Evolutionary conservation across 805 yeast species (phyloP).

Genomic region (Kodamaea kaohsiungensis): DNA sequence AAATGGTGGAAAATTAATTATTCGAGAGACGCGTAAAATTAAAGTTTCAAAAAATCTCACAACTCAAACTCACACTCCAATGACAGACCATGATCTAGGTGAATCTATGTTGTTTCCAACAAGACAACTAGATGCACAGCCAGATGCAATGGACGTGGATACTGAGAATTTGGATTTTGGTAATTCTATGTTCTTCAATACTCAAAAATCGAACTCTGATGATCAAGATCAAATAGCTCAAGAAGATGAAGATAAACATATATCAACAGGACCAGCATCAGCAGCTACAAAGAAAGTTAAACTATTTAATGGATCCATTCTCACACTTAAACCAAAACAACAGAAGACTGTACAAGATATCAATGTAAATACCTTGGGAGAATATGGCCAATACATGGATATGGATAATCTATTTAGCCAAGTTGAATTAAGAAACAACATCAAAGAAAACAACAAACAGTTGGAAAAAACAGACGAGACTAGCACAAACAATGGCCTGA

Average conservation of each 20-base stretch:
- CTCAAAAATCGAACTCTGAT: neutral
- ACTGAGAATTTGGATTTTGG: neutral
- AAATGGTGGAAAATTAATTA: too few relatives aligned
- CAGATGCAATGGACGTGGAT: neutral
- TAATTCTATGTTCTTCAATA: neutral
- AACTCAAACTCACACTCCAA: neutral
- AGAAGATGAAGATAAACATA: neutral
- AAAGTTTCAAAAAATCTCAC: neutral
- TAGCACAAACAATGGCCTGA: neutral
- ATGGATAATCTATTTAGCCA: constrained; percentile 15
- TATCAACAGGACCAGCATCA: constrained; percentile 2
- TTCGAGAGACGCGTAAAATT: neutral
- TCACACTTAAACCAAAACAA: constrained; percentile 12
- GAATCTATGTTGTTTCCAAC: constrained; percentile 3
- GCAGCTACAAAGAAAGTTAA: constrained; percentile 11
- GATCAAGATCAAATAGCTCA: neutral
- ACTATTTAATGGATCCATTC: constrained; percentile 11
- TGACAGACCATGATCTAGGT: constrained; percentile 2
- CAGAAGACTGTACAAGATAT: constrained; percentile 6
- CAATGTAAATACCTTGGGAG: constrained; percentile 1
- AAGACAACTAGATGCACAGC: neutral
- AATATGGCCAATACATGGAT: constrained; percentile 12
- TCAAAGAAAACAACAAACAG: constrained; percentile 6
- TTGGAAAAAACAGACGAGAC: neutral
- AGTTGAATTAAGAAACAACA: constrained; percentile 12